Base-by-base conservation (phyloP, 106 monocot genomes). In the Posidonia australis region DNA sequence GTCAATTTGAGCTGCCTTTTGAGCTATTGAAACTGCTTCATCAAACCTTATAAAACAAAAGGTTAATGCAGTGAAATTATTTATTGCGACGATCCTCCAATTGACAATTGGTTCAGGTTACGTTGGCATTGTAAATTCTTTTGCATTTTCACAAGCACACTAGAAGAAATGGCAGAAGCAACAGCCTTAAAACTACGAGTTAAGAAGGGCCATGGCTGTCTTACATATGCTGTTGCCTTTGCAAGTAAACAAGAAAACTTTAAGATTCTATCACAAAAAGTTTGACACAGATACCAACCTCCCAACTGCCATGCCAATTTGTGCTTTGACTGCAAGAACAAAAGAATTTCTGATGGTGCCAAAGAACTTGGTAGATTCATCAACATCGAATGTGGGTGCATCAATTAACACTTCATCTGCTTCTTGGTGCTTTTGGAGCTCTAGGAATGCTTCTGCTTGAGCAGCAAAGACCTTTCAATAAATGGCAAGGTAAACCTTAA, bases 391-490 rank as follows among this genome's bases (percentile, higher is more conserved):
- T 17, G 67, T 77, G 12, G 91, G 86, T 1, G 72, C 81, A 51
- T 60, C 72, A 9, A 41, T 77, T 16, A 79, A 46, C 14, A 73
- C 64, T 7, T 69, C 46, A 27, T 84, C 83, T 1, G 91, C 91
- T 14, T 86, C 91, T 16, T 84, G 78, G 27, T 83, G 81, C 42
- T 74, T 79, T 23, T 70, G 68, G 10, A 86, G 79, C 63, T 79
- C 86, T 47, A 92, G 49, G 14, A 92, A 77, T 22, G 91, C 91
- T 70, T 92, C 91, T 42, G 84, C 86, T 81, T 86, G 81, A 22
- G 59, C 68, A 25, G 91, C 91, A 58, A 84, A 77, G 20, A 86
- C 79, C 91, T 91, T 73, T 0, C 20, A 66, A 36, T 36, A 36
- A 36, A 36, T 36, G 36, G 36, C 36, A 36, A 36, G 36, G 36